Evolutionary conservation across 306 rosid genomes (phyloP).

Genomic region (Gastrolobium bilobum): DNA sequence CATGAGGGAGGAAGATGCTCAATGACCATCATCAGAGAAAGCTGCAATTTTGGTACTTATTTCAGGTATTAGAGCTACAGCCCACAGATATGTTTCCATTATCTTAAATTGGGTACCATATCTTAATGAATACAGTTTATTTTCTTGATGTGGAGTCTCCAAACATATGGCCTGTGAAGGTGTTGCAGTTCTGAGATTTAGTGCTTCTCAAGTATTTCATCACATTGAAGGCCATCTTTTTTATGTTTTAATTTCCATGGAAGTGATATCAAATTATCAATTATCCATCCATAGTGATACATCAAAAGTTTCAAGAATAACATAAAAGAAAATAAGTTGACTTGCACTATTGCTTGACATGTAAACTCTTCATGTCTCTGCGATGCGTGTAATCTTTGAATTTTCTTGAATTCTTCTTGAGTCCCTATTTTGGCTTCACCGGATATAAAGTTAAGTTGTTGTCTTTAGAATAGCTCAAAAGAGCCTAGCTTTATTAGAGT

Average conservation of each 20-base stretch:
- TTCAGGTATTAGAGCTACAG: conserved; percentile 58
- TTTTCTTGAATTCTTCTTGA: conserved; percentile 41
- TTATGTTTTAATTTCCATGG: conserved; percentile 26
- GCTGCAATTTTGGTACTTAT: conserved; percentile 57
- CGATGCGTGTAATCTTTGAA: conserved; percentile 35
- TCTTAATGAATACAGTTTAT: conserved; percentile 19
- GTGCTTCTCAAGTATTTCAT: conserved; percentile 31
- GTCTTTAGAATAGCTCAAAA: conserved; percentile 44
- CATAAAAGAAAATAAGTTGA: conserved; percentile 38
- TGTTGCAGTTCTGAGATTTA: conserved; percentile 44
- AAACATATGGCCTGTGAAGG: conserved; percentile 13
- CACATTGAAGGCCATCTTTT: neutral
- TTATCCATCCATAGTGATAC: conserved; percentile 14
- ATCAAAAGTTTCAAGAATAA: conserved; percentile 39
- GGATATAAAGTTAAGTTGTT: conserved; percentile 33
- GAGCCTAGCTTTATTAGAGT: conserved; percentile 49
- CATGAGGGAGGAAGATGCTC: conserved; percentile 65
- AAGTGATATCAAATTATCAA: conserved; percentile 31
- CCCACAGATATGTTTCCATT: conserved; percentile 22
- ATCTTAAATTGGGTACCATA: conserved; percentile 11
- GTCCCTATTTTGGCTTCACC: conserved; percentile 40
- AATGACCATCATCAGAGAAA: conserved; percentile 66
- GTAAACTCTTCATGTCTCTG: conserved; percentile 27
- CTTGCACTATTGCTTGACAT: conserved; percentile 26
- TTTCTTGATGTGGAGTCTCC: conserved; percentile 13